phyloP scores from a whole-genome alignment of 139 green algal genomes.

The Medakamo hakoo region DNA sequence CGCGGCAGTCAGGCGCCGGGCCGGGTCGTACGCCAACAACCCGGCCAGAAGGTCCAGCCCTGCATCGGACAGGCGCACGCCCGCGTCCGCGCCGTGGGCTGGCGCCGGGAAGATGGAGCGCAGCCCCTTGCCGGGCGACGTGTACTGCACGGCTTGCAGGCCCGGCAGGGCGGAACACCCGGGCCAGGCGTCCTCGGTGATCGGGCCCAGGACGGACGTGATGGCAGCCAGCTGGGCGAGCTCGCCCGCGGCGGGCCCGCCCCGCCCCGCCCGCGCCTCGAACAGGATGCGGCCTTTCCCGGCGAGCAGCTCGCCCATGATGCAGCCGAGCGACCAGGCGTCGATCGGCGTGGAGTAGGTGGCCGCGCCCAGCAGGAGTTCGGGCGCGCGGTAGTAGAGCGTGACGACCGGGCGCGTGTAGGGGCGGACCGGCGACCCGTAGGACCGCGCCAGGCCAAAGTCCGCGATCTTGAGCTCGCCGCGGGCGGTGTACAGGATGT shows the following conservation, averaged over 20 bases:
- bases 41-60: slow-evolving; percentile 35
- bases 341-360: slow-evolving; percentile 64
- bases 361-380: slow-evolving; percentile 69
- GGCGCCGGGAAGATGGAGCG: slow-evolving; percentile 27
- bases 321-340: slow-evolving; percentile 76
- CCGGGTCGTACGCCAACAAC: slow-evolving; percentile 33
- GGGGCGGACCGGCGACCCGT: slow-evolving; percentile 38
- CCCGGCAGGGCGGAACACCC: slow-evolving; percentile 33
- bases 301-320: slow-evolving; percentile 68
- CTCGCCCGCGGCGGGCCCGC: slow-evolving; percentile 61
- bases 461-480: slow-evolving; percentile 73
- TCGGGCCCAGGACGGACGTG: neutral
- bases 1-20: slow-evolving; percentile 25
- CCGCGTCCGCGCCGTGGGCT: neutral
- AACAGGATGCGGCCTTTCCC: slow-evolving; percentile 64
- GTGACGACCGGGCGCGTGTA: slow-evolving; percentile 81
- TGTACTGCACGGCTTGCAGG: slow-evolving; percentile 36
- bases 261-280: too few species aligned
- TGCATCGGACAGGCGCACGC: slow-evolving; percentile 17
- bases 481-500: slow-evolving; percentile 50
- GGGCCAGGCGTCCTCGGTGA: slow-evolving; percentile 36
- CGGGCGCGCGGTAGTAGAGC: slow-evolving; percentile 72
- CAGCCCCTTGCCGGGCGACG: slow-evolving; percentile 27
- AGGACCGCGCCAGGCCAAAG: slow-evolving; percentile 70
- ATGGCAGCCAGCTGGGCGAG: slow-evolving; percentile 41